Conservation (phyloP, 1,139 yeast genomes). For the Casaregolazyma suthepensis region DNA sequence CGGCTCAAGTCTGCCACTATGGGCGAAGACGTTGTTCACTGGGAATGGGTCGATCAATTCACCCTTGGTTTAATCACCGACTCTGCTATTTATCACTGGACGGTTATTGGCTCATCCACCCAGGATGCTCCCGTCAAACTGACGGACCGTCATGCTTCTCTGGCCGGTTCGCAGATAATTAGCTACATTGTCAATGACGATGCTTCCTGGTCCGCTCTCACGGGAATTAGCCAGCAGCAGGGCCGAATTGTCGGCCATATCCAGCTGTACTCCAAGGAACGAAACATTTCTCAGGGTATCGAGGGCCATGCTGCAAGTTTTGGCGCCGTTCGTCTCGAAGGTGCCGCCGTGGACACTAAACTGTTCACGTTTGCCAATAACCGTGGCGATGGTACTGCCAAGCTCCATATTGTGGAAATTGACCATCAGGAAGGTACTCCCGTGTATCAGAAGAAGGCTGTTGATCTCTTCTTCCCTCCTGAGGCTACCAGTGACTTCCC, state of each 20-base stretch:
- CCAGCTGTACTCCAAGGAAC: conserved; percentile 80
- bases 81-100: conserved; percentile 70
- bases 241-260: conserved; percentile 96
- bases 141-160: conserved; percentile 76
- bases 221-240: conserved; percentile 91
- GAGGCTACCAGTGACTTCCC: conserved; percentile 98
- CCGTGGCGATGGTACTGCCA: conserved; percentile 79
- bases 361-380: conserved; percentile 85
- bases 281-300: conserved; percentile 92
- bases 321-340: conserved; percentile 67
- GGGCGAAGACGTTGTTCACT: conserved; percentile 84
- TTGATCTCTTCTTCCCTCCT: conserved; percentile 93
- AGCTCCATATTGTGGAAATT: conserved; percentile 87
- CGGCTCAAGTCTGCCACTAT: conserved; percentile 83
- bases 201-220: conserved; percentile 89
- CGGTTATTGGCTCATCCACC: conserved; percentile 68
- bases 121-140: conserved; percentile 73
- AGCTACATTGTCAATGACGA: conserved; percentile 79
- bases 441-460: conserved; percentile 80
- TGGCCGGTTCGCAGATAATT: conserved; percentile 82
- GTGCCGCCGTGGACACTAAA: conserved; percentile 72
- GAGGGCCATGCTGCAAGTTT: conserved; percentile 97
- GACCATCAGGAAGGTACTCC: conserved; percentile 88
- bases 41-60: conserved; percentile 85
- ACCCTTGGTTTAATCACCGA: conserved; percentile 82